Percentiles rank a stretch among this genome's conserved stretches.
These are phyloP conservation scores for Golubevia sp. DNA, from an alignment of 1,284 basidiomycete species.

Conservation along the genomic window DNA sequence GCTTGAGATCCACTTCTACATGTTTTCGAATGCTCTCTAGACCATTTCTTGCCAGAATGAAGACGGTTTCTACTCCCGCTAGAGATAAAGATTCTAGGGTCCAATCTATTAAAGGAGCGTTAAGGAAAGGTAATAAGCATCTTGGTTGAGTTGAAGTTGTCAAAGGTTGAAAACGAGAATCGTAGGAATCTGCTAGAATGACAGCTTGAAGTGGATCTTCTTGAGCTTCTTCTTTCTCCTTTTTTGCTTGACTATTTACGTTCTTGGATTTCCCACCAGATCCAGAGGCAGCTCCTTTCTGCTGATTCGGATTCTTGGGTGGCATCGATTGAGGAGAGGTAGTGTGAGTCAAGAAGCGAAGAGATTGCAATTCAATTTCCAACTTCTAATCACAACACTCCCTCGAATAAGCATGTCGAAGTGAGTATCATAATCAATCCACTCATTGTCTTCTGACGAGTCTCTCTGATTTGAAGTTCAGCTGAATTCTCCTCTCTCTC, in stretches of 20 bases:
- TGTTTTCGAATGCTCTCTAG: no score
- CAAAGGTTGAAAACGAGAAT: slow-evolving; percentile 85
- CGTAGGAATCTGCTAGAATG: slow-evolving; percentile 91
- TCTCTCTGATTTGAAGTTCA: neutral
- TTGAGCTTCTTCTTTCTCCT: slow-evolving; percentile 39
- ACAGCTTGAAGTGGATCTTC: slow-evolving; percentile 75
- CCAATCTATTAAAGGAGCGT: slow-evolving; percentile 90
- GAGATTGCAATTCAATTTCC: no score
- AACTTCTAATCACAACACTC: no score
- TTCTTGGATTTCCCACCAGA: no score
- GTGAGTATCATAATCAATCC: slow-evolving; percentile 1
- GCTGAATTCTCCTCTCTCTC: neutral
- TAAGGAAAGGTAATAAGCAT: slow-evolving; percentile 90
- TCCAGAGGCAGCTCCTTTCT: no score
- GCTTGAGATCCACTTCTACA: no score
- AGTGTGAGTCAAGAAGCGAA: no score
- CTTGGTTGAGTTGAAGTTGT: slow-evolving; percentile 63
- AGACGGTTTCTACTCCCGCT: slow-evolving; percentile 91
- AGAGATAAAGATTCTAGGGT: slow-evolving; percentile 90
- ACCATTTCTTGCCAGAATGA: slow-evolving; percentile 85
- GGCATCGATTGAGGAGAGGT: no score
- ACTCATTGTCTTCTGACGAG: neutral
- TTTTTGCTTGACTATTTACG: no score
- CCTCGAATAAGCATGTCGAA: neutral
- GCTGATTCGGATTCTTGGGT: no score